phyloP scores from a whole-genome alignment of 2,329 filamentous ascomycete genomes.

The Xylaria sp. region DNA sequence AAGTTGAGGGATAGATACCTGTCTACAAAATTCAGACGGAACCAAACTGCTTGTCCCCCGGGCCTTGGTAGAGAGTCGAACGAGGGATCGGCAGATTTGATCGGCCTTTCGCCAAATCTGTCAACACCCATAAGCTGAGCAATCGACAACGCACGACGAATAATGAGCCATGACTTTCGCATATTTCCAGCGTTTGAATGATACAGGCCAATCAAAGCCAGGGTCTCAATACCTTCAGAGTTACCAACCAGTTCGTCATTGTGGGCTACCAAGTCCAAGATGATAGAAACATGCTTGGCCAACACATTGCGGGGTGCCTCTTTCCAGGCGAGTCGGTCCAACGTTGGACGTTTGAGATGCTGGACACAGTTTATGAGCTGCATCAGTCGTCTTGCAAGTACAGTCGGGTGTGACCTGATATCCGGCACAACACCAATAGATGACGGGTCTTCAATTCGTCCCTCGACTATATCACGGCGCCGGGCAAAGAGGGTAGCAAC shows the following conservation, averaged over 20 bases:
- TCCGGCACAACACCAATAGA: conserved; percentile 29
- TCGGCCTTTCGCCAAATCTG: conserved; percentile 30
- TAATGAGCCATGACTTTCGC: conserved; percentile 49
- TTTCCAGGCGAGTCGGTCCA: conserved; percentile 28
- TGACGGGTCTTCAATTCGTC: conserved; percentile 22
- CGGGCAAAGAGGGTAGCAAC: conserved; percentile 29
- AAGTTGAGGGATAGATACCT: conserved; percentile 48
- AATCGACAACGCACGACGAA: conserved; percentile 45
- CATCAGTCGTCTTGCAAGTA: conserved; percentile 45
- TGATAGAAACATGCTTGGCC: conserved; percentile 31
- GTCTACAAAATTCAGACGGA: conserved; percentile 45
- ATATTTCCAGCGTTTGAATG: conserved; percentile 50
- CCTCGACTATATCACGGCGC: conserved; percentile 25
- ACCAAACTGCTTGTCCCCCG: conserved; percentile 40
- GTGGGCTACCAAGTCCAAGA: conserved; percentile 40
- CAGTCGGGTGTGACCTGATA: conserved; percentile 38
- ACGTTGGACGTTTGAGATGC: conserved; percentile 36
- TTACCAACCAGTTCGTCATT: conserved; percentile 49
- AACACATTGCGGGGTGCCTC: conserved; percentile 28
- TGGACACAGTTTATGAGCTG: conserved; percentile 40
- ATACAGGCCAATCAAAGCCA: conserved; percentile 45
- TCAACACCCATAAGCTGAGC: conserved; percentile 48
- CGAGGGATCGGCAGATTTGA: conserved; percentile 37
- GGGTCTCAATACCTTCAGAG: conserved; percentile 48
- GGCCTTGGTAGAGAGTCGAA: conserved; percentile 30